phyloP scores from a whole-genome alignment of 106 monocot species.

The Dendrobium catenatum region DNA sequence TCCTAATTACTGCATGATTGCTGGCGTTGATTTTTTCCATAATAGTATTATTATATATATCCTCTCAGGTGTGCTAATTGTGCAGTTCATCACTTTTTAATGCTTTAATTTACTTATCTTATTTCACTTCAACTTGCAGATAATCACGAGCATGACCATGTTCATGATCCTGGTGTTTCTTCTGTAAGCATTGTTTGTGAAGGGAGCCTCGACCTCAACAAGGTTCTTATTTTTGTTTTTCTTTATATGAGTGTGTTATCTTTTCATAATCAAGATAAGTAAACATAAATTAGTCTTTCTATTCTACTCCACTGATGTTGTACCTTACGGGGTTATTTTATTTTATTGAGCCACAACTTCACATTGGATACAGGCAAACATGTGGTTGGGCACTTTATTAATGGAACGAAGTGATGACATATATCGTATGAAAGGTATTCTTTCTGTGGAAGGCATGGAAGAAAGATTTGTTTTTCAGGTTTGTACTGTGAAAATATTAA shows the following conservation, averaged over 20 bases:
- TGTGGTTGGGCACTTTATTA: slow-evolving; percentile 90
- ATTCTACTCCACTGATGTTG: background rate
- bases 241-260: background rate
- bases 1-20: background rate
- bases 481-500: slow-evolving; percentile 4
- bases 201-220: slow-evolving; percentile 84
- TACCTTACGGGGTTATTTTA: background rate
- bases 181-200: slow-evolving; percentile 99
- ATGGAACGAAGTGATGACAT: slow-evolving; percentile 95
- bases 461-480: slow-evolving; percentile 99
- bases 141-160: slow-evolving; percentile 58
- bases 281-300: background rate
- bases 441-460: slow-evolving; percentile 86
- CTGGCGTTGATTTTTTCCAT: background rate
- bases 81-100: background rate
- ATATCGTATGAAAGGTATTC: slow-evolving; percentile 95
- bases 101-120: background rate
- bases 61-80: background rate
- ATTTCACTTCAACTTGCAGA: slow-evolving; percentile 7
- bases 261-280: background rate
- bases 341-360: background rate
- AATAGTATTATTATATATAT: background rate
- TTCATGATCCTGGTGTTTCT: slow-evolving; percentile 96
- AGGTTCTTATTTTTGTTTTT: slow-evolving; percentile 35
- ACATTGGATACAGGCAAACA: slow-evolving; percentile 64